Evolutionary conservation across 495 filamentous ascomycete species (phyloP).

Genomic region (Podospora appendiculata): DNA sequence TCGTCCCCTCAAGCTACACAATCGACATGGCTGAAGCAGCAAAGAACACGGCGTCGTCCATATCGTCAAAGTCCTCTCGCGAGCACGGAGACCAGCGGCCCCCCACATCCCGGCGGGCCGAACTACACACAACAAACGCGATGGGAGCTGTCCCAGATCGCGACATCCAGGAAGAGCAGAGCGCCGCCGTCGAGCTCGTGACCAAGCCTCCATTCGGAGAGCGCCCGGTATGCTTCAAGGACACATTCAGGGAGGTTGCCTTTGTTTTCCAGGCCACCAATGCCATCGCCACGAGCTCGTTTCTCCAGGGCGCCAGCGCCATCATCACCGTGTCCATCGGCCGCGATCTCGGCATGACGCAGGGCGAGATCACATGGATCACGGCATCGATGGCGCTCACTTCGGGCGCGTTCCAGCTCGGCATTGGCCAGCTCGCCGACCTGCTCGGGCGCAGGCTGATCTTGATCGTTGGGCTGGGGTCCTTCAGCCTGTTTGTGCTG

Average conservation of each 20-base stretch:
- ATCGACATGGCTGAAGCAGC: no score
- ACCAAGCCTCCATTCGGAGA: conserved; percentile 1
- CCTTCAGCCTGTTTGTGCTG: conserved; percentile 48
- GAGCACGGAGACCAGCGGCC: no score
- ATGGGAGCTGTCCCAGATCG: no score
- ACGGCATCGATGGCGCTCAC: conserved; percentile 53
- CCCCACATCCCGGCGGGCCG: no score
- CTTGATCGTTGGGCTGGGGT: conserved; percentile 54
- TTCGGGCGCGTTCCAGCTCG: conserved; percentile 58
- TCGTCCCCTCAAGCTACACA: no score
- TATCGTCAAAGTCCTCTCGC: no score
- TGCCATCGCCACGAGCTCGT: conserved; percentile 57
- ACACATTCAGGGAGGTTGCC: conserved; percentile 54
- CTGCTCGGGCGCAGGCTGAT: conserved; percentile 55
- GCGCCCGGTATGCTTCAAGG: conserved; percentile 53
- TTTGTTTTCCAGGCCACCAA: conserved; percentile 63
- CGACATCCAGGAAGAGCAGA: no score
- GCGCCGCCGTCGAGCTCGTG: no score
- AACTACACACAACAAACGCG: no score
- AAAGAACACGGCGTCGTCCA: no score
- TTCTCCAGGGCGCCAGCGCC: conserved; percentile 49
- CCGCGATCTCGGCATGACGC: conserved; percentile 55
- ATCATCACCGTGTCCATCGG: conserved; percentile 60
- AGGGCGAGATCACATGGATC: conserved; percentile 67
- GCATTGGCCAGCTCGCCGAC: conserved; percentile 61